Base-by-base conservation (phyloP, 225 moss, liverwort and hornwort genomes). In the Asterella californica region DNA sequence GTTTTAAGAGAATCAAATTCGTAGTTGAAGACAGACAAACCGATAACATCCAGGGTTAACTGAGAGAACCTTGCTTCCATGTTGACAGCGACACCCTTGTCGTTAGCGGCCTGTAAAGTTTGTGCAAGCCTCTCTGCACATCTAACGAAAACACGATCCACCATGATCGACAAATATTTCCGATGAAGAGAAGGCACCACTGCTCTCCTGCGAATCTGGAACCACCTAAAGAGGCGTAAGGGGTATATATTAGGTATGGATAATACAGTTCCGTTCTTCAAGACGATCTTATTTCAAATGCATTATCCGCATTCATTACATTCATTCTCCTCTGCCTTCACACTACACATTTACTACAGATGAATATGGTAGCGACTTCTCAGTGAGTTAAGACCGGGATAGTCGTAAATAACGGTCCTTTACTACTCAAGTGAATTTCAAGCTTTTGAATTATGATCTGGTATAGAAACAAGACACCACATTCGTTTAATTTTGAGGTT, bases 1-100 rank as follows among this genome's bases (percentile, higher is more conserved):
- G 90, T 77, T 57, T 85, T 94, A n/a, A 99, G 88, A 25, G 99
- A 82, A 78, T 94, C 84, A 36, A 99, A 99, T 52, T 99, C 93
- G 79, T 86, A 95, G 78, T 99, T 99, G 85, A 99, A 99, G 66
- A 99, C 93, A 33, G 99, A 95, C 74, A 99, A 87, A 67, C 99
- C 99, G 60, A 99, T 95, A 52, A 99, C 91, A 79, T 99, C 95
- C 81, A 99, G 85, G 4, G 99, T 99, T 30, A 95, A 78, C 72
- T 99, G 99, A 79, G 99, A 99, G 72, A 99, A 95, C 80, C 87
- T 91, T 61, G 90, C 95, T 88, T 99, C 99, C 92, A 99, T 89
- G 62, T 95, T 92, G 66, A 99, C 92, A 59, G 92, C 61, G 29
- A 84, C 68, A 63, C 91, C 91, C 70, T 88, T 72, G 70, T 89